Evolutionary conservation across 495 filamentous ascomycete species (phyloP), one percentile per base, ranked within the genome.

Genomic region (Hyaloscypha variabilis): DNA sequence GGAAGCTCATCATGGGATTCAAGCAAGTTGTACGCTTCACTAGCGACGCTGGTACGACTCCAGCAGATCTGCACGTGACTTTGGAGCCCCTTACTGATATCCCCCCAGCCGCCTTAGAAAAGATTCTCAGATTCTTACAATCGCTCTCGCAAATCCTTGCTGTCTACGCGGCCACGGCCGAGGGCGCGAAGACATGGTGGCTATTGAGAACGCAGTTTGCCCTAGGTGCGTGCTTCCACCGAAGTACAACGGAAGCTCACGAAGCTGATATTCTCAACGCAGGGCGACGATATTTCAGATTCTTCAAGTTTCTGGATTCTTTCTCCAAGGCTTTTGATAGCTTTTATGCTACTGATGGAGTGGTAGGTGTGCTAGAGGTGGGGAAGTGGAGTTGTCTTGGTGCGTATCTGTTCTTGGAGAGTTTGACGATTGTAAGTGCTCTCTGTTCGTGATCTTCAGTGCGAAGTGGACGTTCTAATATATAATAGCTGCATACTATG

Each of bases 291-390:
- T 88, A 78, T 74, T 81, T 91, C 72, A 81, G 88, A 26, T 76
- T 88, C 62, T 89, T 88, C 67, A 82, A 83, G 34, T 89, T 87
- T 72, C 75, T 90, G 5, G 87, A 86, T 14, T 77, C 75, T n/a
- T 89, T 91, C 68, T 56, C 76, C 39, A 74, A 76, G 6, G 85
- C 84, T 2, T 80, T 76, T 46, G 29, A 54, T 6, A 8, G 13
- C 21, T 54, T 62, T 23, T 39, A 13, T 28, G 26, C 56, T 29
- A n/a, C 25, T 6, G 26, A 25, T 13, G 50, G 25, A 13, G 19
- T 59, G 49, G 59, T 23, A 21, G 26, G 5, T 21, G 24, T 62
- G 75, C 64, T 82, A 17, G 76, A 77, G 34, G 67, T 83, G 23
- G 72, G 71, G 39, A 67, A 73, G 25, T 71, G 72, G 63, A 74